These are phyloP conservation scores for Vitellaria paradoxa DNA, from an alignment of 179 eudicot species.

Conservation along the genomic window DNA sequence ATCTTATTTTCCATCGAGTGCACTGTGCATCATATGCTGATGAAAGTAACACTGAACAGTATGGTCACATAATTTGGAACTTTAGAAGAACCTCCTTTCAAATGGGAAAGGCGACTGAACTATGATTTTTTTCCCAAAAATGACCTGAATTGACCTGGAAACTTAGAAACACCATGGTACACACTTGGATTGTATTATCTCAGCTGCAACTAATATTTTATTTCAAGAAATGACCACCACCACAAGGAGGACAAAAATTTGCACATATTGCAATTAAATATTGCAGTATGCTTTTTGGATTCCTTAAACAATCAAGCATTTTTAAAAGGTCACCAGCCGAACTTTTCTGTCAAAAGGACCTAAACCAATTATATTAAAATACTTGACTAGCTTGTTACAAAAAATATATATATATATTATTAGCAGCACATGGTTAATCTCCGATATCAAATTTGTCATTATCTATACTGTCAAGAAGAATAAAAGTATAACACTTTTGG, in stretches of 20 bases:
- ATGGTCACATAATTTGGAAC: neutral
- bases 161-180: neutral
- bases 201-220: neutral
- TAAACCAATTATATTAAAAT: neutral
- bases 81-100: neutral
- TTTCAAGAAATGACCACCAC: neutral
- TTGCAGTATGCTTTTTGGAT: neutral
- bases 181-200: neutral
- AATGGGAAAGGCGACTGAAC: neutral
- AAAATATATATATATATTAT: neutral
- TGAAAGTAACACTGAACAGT: neutral
- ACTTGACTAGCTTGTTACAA: neutral
- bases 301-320: neutral
- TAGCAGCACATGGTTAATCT: neutral
- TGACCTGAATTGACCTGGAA: neutral
- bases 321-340: neutral
- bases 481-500: neutral
- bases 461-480: neutral
- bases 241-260: neutral
- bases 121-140: neutral
- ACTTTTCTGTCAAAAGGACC: neutral
- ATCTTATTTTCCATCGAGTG: neutral
- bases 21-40: neutral
- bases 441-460: neutral
- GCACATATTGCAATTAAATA: neutral